Conservation (phyloP, 2,329 filamentous ascomycete genomes). For the Talaromyces marneffei region DNA sequence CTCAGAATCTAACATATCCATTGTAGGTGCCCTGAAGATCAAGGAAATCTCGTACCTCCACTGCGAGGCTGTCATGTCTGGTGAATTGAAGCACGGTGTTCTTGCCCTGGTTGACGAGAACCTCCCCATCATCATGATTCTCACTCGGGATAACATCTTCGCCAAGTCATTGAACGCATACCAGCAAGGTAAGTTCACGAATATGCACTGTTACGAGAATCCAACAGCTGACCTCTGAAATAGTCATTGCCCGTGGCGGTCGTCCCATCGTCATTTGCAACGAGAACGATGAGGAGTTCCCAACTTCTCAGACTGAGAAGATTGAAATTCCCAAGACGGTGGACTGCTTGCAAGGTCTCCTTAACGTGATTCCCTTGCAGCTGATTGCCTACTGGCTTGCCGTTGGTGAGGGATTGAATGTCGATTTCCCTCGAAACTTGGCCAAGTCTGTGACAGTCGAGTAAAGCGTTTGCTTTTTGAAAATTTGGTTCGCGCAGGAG, state of each 20-base stretch:
- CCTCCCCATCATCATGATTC: slow-evolving; percentile 98
- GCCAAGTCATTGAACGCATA: slow-evolving; percentile 99
- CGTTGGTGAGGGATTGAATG: slow-evolving; percentile 90
- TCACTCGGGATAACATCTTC: slow-evolving; percentile 93
- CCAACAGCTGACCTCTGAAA: slow-evolving; percentile 23
- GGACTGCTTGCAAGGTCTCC: slow-evolving; percentile 88
- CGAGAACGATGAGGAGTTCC: slow-evolving; percentile 80
- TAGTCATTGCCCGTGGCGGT: slow-evolving; percentile 89
- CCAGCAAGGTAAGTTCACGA: slow-evolving; percentile 67
- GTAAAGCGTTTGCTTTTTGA: slow-evolving; percentile 49
- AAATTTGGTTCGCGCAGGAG: slow-evolving; percentile 7
- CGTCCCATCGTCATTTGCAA: slow-evolving; percentile 99
- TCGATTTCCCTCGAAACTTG: slow-evolving; percentile 97
- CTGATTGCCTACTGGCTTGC: slow-evolving; percentile 99
- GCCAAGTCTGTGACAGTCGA: slow-evolving; percentile 99
- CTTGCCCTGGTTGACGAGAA: slow-evolving; percentile 96
- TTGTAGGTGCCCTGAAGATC: slow-evolving; percentile 80
- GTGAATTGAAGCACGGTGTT: slow-evolving; percentile 98
- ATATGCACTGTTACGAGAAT: background rate
- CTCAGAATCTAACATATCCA: slow-evolving; percentile 8
- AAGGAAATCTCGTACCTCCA: slow-evolving; percentile 99
- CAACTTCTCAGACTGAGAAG: slow-evolving; percentile 80
- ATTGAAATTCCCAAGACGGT: slow-evolving; percentile 96
- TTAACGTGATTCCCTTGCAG: slow-evolving; percentile 96
- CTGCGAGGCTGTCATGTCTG: slow-evolving; percentile 99